phyloP scores from a whole-genome alignment of 352 stramenopile species.

The Pythium plurisporium region DNA sequence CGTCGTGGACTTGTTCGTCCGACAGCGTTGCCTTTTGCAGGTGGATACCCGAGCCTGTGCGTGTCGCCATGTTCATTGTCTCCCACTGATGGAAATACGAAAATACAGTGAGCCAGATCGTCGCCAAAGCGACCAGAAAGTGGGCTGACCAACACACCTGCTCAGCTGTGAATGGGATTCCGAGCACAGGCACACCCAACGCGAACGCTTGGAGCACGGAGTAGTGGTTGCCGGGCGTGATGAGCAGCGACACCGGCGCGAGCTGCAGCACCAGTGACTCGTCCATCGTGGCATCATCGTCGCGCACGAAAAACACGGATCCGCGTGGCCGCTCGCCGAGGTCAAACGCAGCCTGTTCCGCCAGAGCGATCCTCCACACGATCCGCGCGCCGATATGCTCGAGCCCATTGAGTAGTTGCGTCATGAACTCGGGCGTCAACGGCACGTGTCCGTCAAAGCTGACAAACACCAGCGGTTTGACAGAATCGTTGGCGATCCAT shows the following conservation, averaged over 20 bases:
- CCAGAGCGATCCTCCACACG: conserved; percentile 54
- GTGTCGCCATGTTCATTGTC: conserved; percentile 52
- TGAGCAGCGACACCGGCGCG: conserved; percentile 37
- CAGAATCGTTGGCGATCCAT: conserved; percentile 10
- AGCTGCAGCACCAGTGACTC: conserved; percentile 41
- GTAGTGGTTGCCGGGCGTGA: conserved; percentile 56
- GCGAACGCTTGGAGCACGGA: conserved; percentile 60
- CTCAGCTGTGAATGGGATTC: conserved; percentile 68
- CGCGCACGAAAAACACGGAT: conserved; percentile 48
- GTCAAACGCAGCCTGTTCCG: conserved; percentile 59
- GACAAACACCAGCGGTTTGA: conserved; percentile 46
- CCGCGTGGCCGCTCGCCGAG: conserved; percentile 36
- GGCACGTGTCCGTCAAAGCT: conserved; percentile 47
- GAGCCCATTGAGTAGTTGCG: conserved; percentile 45
- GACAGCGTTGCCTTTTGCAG: conserved; percentile 37
- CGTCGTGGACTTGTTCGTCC: conserved; percentile 26
- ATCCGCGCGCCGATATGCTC: conserved; percentile 46
- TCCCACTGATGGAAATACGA: conserved; percentile 34
- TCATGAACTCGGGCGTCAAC: conserved; percentile 51
- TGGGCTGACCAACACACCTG: conserved; percentile 27
- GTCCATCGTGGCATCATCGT: conserved; percentile 28
- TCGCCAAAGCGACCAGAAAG: too few species aligned
- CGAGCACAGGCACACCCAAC: conserved; percentile 56
- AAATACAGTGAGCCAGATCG: neutral
- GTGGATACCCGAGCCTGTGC: conserved; percentile 43